Base-by-base conservation (phyloP, 306 rosid species). In the Fragaria nilgerrensis region DNA sequence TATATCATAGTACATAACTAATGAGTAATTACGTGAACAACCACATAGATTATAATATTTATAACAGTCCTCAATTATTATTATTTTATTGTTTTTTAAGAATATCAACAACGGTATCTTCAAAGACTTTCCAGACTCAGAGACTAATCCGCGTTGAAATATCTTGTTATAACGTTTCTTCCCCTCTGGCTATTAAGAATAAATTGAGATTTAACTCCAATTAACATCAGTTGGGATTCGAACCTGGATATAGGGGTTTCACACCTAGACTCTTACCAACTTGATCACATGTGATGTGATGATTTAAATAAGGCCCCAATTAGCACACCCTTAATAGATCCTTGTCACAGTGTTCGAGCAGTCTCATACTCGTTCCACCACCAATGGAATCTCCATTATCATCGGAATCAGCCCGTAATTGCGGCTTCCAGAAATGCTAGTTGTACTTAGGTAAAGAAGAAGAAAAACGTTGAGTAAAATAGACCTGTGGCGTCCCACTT, bases 201-300 rank as follows among this genome's bases (percentile, higher is more conserved):
- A 32, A 32, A 32, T 32, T 32, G 3, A 3, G 0, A 32, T 32
- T 32, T 32, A 32, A 32, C 36, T 32, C 0, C 4, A 32, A 32
- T 32, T 32, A 32, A 0, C 36, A 0, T 3, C 5, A 4, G 36
- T 32, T 32, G 4, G 0, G 0, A 32, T 32, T 32, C 36, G 4
- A 32, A 3, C 4, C 4, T 32, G 5, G 0, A 32, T 32, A 32
- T 32, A 32, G 0, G 36, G 36, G 4, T 3, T 3, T 0, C 36
- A 32, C 36, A 32, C 0, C 0, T 32, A 32, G 0, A 0, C 5
- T 32, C 36, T 32, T 32, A 32, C 4, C 0, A 32, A 32, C 36
- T 32, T 4, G 0, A 3, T 0, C 4, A 3, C 0, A 0, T 32
- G 36, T 3, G 0, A 0, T 32, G 36, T 3, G 36, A 0, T 32